Base-by-base conservation (phyloP, 257 asterid species). In the Verbascum thapsus region DNA sequence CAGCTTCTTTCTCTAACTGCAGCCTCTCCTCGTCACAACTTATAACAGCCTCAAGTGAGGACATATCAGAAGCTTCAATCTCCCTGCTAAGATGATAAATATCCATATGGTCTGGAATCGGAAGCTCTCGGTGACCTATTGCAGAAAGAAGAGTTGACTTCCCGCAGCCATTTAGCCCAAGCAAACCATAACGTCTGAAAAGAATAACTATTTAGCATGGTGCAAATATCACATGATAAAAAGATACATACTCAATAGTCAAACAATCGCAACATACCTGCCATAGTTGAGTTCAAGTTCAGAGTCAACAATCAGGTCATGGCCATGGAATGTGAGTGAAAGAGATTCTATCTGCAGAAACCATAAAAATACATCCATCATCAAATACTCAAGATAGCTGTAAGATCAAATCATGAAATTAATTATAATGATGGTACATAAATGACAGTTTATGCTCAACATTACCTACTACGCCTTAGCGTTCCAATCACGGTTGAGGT, bases 51-150 rank as follows among this genome's bases (percentile, higher is more conserved):
- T 94, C 70, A 40, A 94, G 97, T 30, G 99, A 78, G 61, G 99
- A 68, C 96, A 90, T 81, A 71, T 94, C 99, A 73, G 97, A 90
- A 50, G 99, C 96, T 81, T 90, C 97, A 65, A 94, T 90, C 82
- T 94, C 99, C 13, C 97, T 74, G 2, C 82, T 53, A 34, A 94
- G 95, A 71, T 90, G 99, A 80, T 68, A 83, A 72, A 90, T 90
- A 82, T 94, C 99, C 99, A 94, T 90, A 75, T 94, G 97, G 0
- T 90, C 99, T 6, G 99, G 99, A 48, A 94, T 90, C 8, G 97
- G 96, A 55, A 94, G 94, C 81, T 94, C 99, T 3, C 99, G 85
- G 58, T 72, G 55, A 49, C 99, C 99, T 58, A 94, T 84, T 0
- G 99, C 59, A 56, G 96, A n/a, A 55, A 94, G 96, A 78, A 94